A percentile compares a stretch with the other conserved stretches of the same genome.
These are phyloP conservation scores for Botrytis pseudocinerea DNA, from an alignment of 2,329 filamentous ascomycete genomes.

Conservation along the genomic window DNA sequence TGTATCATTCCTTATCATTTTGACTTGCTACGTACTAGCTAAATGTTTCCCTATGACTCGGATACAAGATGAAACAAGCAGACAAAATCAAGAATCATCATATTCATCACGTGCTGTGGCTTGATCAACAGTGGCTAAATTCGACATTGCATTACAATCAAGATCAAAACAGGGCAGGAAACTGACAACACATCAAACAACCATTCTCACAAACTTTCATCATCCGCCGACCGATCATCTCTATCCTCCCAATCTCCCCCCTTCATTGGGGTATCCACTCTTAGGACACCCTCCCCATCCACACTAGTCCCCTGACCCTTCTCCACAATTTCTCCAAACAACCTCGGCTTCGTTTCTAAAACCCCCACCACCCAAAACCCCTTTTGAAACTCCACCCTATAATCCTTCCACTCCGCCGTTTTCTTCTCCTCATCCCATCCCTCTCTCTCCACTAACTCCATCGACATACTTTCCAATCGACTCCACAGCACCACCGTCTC, in stretches of 20 bases:
- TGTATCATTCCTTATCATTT: not conserved
- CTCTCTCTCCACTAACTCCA: not conserved
- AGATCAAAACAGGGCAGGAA: not conserved
- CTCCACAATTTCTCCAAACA: conserved; percentile 10
- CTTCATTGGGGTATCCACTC: conserved; percentile 5
- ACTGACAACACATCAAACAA: not conserved
- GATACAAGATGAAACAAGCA: not conserved
- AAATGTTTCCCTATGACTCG: not conserved
- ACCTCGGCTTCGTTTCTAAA: not conserved
- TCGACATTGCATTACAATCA: not conserved
- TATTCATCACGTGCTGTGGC: not conserved
- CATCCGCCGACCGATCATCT: not conserved
- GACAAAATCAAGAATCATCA: not conserved
- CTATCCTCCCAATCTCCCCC: not conserved
- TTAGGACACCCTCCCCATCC: not conserved
- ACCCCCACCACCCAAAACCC: conserved; percentile 6
- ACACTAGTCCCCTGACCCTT: not conserved
- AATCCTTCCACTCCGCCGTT: not conserved
- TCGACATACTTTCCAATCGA: not conserved
- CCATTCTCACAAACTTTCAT: not conserved
- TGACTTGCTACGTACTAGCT: not conserved
- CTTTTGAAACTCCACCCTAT: not conserved
- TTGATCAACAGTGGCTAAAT: not conserved
- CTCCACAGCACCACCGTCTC: not conserved
- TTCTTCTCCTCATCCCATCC: not conserved